These are phyloP conservation scores for Amanita pallidorosea DNA, from an alignment of 768 basidiomycete species.

Conservation along the genomic window DNA sequence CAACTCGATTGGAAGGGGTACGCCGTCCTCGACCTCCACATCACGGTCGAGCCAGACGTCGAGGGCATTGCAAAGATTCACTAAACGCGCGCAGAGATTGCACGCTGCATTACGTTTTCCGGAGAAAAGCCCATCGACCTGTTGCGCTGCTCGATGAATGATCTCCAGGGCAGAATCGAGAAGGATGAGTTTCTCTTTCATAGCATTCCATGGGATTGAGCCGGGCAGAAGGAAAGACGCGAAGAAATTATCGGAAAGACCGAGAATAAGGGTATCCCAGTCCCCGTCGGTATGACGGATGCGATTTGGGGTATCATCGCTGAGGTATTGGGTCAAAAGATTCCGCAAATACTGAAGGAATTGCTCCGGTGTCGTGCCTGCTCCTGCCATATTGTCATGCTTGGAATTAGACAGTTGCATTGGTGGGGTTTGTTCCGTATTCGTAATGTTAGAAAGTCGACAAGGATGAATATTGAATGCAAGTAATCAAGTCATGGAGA, in stretches of 20 bases:
- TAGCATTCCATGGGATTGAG: slow-evolving; percentile 36
- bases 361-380: slow-evolving; percentile 17
- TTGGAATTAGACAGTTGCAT: slow-evolving; percentile 12
- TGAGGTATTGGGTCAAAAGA: slow-evolving; percentile 25
- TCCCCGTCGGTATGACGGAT: slow-evolving; percentile 22
- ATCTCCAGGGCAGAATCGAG: slow-evolving; percentile 45
- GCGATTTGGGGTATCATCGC: slow-evolving; percentile 17
- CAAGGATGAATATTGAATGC: too few relatives aligned
- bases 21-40: slow-evolving; percentile 18
- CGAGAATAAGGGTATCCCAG: slow-evolving; percentile 42
- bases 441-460: neutral
- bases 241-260: slow-evolving; percentile 43
- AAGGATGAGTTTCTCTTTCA: slow-evolving; percentile 48
- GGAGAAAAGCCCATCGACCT: slow-evolving; percentile 40
- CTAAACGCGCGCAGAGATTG: slow-evolving; percentile 37
- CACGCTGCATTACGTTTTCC: slow-evolving; percentile 33
- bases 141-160: slow-evolving; percentile 37
- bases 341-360: slow-evolving; percentile 33
- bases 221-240: slow-evolving; percentile 44
- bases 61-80: slow-evolving; percentile 43
- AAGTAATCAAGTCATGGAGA: neutral
- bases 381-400: neutral
- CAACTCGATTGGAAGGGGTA: slow-evolving; percentile 36
- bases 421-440: slow-evolving; percentile 18
- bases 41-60: slow-evolving; percentile 36